phyloP scores from a whole-genome alignment of 305 asterid species.

The Rubia tinctorum region DNA sequence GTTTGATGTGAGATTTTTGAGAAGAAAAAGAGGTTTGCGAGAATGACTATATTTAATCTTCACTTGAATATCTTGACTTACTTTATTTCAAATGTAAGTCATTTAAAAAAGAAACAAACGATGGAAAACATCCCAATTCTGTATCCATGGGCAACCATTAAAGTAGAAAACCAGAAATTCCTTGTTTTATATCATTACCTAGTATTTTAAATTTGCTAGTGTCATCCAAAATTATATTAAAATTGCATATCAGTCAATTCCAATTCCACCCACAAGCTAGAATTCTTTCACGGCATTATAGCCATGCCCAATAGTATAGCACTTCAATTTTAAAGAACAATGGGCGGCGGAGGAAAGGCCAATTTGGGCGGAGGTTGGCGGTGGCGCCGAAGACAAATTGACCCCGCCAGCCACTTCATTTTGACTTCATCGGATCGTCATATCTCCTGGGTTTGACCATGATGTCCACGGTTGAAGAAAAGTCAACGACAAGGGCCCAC shows the following conservation, averaged over 20 bases:
- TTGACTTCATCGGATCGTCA: slow-evolving; percentile 11
- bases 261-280: slow-evolving; percentile 22
- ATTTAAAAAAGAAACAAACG: not conserved
- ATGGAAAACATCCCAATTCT: not conserved
- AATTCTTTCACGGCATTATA: not conserved
- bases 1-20: too few species aligned
- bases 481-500: slow-evolving; percentile 57
- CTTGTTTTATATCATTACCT: not conserved
- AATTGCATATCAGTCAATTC: slow-evolving; percentile 16
- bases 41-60: too few species aligned
- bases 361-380: not conserved
- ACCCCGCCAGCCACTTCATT: not conserved
- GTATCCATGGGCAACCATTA: not conserved
- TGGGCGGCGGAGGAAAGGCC: not conserved
- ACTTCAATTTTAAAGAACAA: not conserved
- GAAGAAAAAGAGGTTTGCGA: too few species aligned
- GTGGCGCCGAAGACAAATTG: not conserved
- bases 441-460: slow-evolving; percentile 31
- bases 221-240: not conserved
- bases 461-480: not conserved
- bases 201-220: not conserved
- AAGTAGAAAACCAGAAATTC: slow-evolving; percentile 3
- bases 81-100: not conserved
- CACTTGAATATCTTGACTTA: not conserved
- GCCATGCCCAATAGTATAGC: slow-evolving; percentile 5